These are phyloP conservation scores for Exsudoporus frostii DNA, from an alignment of 768 basidiomycete genomes.

Conservation along the genomic window DNA sequence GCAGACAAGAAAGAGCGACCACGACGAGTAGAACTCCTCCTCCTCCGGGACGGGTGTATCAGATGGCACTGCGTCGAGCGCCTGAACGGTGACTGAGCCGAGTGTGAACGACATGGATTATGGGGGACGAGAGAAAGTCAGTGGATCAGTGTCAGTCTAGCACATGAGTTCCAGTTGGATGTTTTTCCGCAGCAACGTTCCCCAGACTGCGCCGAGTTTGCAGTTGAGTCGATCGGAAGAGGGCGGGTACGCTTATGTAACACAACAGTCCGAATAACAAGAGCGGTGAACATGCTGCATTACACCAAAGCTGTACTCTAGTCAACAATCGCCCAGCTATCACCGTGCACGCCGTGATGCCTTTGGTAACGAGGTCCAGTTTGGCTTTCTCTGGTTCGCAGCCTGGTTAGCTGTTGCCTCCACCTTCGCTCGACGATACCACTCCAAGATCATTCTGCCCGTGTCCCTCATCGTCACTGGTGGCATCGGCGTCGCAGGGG, in stretches of 20 bases:
- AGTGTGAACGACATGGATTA: constrained; percentile 39
- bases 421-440: constrained; percentile 8
- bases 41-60: constrained; percentile 54
- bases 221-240: too few relatives aligned
- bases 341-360: constrained; percentile 10
- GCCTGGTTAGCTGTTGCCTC: constrained; percentile 2
- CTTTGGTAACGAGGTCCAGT: constrained; percentile 25
- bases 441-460: constrained; percentile 15
- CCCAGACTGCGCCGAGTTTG: neutral
- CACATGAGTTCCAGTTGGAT: constrained; percentile 4
- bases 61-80: constrained; percentile 25
- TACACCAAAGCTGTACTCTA: constrained; percentile 1
- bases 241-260: constrained; percentile 17
- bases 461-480: constrained; percentile 32
- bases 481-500: constrained; percentile 10
- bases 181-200: neutral
- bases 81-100: constrained; percentile 34
- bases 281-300: neutral
- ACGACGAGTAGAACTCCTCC: constrained; percentile 88
- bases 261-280: neutral
- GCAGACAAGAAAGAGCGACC: constrained; percentile 93
- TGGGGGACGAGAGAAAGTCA: neutral
- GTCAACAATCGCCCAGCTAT: neutral
- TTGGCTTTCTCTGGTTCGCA: constrained; percentile 15
- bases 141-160: neutral